These are phyloP conservation scores for Polyporus arcularius DNA, from an alignment of 768 basidiomycete species.

Conservation along the genomic window DNA sequence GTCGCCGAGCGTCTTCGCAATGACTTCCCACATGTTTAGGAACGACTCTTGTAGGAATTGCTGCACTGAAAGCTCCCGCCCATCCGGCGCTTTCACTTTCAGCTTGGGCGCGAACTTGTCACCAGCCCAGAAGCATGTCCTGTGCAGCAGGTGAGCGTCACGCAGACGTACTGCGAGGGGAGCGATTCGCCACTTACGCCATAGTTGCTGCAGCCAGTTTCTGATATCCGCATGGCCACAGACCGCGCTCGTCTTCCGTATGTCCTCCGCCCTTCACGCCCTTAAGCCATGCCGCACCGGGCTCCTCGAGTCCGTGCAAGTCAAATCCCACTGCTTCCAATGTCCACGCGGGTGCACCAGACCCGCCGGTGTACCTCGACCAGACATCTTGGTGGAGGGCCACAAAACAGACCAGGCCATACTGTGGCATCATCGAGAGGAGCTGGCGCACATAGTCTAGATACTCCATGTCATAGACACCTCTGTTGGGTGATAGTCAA, in stretches of 20 bases:
- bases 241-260: constrained; percentile 72
- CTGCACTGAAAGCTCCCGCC: constrained; percentile 67
- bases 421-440: constrained; percentile 67
- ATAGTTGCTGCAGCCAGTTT: constrained; percentile 93
- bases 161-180: not conserved
- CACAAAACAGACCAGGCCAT: constrained; percentile 73
- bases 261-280: constrained; percentile 80
- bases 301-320: constrained; percentile 72
- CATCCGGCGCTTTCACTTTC: constrained; percentile 46
- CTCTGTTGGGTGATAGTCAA: constrained; percentile 43
- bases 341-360: constrained; percentile 97
- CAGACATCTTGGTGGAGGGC: constrained; percentile 94
- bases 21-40: constrained; percentile 69
- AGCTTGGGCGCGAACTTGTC: constrained; percentile 83
- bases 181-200: constrained; percentile 56
- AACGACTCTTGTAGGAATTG: constrained; percentile 82
- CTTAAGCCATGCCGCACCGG: constrained; percentile 84
- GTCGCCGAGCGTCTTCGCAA: constrained; percentile 70
- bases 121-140: constrained; percentile 94
- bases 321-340: constrained; percentile 86
- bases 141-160: constrained; percentile 29
- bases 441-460: constrained; percentile 75
- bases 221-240: constrained; percentile 94
- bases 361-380: constrained; percentile 93
- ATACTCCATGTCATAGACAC: constrained; percentile 83